These are phyloP conservation scores for Rhynchosporium secalis DNA, from an alignment of 2,329 filamentous ascomycete genomes.

Conservation along the genomic window DNA sequence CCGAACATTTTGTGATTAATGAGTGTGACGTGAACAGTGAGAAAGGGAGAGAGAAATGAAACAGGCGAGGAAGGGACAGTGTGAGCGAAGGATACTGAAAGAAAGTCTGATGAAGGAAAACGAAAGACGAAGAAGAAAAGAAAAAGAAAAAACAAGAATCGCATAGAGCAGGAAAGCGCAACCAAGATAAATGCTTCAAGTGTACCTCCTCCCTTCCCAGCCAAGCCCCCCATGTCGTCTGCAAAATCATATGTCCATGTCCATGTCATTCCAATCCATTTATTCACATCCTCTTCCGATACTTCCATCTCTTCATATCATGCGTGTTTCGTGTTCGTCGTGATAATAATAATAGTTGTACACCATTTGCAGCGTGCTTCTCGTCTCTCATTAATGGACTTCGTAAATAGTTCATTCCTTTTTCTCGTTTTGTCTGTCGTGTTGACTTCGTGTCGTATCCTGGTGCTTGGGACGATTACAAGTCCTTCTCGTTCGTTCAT, in stretches of 20 bases:
- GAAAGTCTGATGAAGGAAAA: neutral
- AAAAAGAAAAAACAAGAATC: no score
- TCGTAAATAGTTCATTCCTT: slow-evolving; percentile 20
- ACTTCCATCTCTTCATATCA: slow-evolving; percentile 15
- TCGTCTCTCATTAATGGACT: slow-evolving; percentile 23
- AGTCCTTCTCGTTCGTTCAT: neutral
- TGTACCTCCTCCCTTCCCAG: neutral
- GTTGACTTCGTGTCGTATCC: neutral
- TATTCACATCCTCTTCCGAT: slow-evolving; percentile 13
- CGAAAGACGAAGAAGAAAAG: neutral
- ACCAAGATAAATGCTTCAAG: slow-evolving; percentile 11
- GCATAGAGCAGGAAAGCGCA: neutral
- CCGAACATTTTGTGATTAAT: neutral
- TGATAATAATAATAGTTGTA: slow-evolving; percentile 27
- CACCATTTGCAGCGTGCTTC: slow-evolving; percentile 13
- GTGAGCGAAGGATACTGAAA: slow-evolving; percentile 3
- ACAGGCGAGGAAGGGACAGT: neutral
- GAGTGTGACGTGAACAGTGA: neutral
- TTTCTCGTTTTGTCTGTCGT: neutral
- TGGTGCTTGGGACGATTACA: slow-evolving; percentile 1
- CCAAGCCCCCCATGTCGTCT: neutral
- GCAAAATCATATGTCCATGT: neutral
- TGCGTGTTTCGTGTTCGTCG: slow-evolving; percentile 7
- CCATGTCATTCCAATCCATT: slow-evolving; percentile 19
- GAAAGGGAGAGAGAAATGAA: neutral